Conservation (phyloP, 2,329 filamentous ascomycete species). For the Beauveria asiatica region DNA sequence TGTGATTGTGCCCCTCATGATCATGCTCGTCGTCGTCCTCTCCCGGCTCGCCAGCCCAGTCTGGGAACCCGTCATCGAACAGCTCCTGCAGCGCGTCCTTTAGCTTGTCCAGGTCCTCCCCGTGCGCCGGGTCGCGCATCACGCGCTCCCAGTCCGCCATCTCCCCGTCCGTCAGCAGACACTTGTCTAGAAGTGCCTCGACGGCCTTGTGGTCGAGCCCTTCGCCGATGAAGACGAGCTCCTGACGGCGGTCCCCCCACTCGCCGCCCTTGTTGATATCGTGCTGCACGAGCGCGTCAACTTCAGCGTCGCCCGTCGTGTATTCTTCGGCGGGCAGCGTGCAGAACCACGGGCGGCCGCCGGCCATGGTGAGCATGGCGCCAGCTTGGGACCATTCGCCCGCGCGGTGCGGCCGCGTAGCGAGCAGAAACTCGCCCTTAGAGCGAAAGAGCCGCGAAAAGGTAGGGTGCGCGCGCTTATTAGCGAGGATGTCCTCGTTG, state of each 20-base stretch:
- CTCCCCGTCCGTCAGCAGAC: conserved; percentile 54
- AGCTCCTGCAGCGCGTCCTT: conserved; percentile 37
- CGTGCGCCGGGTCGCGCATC: conserved; percentile 32
- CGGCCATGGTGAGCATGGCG: conserved; percentile 52
- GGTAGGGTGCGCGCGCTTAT: conserved; percentile 44
- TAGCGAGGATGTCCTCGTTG: conserved; percentile 40
- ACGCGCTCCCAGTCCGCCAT: conserved; percentile 43
- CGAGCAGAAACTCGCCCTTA: conserved; percentile 54
- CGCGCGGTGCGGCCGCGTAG: conserved; percentile 44
- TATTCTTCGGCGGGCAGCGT: conserved; percentile 45
- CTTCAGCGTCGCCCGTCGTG: conserved; percentile 36
- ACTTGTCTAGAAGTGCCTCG: conserved; percentile 46
- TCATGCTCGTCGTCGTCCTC: conserved; percentile 31
- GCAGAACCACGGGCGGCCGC: conserved; percentile 51
- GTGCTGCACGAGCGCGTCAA: conserved; percentile 39
- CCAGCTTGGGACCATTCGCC: conserved; percentile 58
- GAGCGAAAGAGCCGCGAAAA: conserved; percentile 52
- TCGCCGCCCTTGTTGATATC: conserved; percentile 45
- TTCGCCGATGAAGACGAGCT: conserved; percentile 67
- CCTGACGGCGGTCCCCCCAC: conserved; percentile 64
- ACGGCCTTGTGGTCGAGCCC: conserved; percentile 45
- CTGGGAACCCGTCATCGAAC: conserved; percentile 53
- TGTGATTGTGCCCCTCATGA: conserved; percentile 16
- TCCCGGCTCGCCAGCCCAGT: conserved; percentile 44
- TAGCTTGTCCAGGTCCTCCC: conserved; percentile 24